Percentiles rank a stretch among this genome's conserved stretches.
Conservation (phyloP, 1,284 basidiomycete species). For the Cryptococcus floricola region DNA sequence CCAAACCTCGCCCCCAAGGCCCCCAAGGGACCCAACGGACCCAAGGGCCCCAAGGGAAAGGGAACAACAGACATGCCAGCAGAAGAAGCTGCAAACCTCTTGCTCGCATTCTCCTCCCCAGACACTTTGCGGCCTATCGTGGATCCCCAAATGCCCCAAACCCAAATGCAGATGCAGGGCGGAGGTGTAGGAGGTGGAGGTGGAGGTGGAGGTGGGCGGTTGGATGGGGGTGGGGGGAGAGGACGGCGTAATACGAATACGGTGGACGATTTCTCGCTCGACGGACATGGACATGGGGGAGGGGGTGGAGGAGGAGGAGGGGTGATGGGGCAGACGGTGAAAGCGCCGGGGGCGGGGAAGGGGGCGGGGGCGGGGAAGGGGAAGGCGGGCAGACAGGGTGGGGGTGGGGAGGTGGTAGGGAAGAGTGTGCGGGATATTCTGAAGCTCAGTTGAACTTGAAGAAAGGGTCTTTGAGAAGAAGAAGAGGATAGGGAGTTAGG, state of each 20-base stretch:
- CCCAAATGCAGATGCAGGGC: too few relatives aligned
- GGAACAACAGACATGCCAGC: slow-evolving; percentile 22
- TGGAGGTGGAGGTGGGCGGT: neutral
- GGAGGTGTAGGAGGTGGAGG: too few relatives aligned
- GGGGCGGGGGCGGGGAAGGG: neutral
- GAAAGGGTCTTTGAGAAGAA: too few relatives aligned
- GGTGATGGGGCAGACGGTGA: neutral
- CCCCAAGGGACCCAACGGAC: too few relatives aligned
- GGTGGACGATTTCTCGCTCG: slow-evolving; percentile 40
- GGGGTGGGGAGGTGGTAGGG: slow-evolving; percentile 15
- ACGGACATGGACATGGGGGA: slow-evolving; percentile 19
- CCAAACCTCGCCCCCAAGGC: too few relatives aligned
- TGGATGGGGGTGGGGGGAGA: neutral
- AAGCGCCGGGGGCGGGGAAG: neutral
- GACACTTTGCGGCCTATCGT: slow-evolving; percentile 34
- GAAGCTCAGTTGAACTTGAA: slow-evolving; percentile 25
- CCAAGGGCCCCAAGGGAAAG: too few relatives aligned
- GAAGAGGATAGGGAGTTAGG: too few relatives aligned
- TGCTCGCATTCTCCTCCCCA: slow-evolving; percentile 43
- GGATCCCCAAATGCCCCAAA: neutral
- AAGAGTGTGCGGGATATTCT: slow-evolving; percentile 45
- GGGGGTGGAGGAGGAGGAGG: neutral
- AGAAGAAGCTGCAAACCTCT: slow-evolving; percentile 44
- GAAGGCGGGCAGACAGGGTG: slow-evolving; percentile 1
- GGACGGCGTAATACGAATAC: slow-evolving; percentile 19